phyloP scores from a whole-genome alignment of 495 filamentous ascomycete species.

The Penicilliopsis zonata region DNA sequence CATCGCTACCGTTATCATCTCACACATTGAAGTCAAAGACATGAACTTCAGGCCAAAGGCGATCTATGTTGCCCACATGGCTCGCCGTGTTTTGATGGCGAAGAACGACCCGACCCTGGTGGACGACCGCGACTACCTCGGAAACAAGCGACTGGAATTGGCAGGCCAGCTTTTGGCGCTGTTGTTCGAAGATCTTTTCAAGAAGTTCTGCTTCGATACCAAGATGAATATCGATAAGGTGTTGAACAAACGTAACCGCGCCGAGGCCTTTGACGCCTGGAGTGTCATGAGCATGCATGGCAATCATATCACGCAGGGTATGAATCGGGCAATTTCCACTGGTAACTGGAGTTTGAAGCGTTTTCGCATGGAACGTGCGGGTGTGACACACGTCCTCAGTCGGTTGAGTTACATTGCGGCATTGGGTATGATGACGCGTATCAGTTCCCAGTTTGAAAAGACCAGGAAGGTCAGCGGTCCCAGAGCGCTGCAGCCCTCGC shows the following conservation, averaged over 20 bases:
- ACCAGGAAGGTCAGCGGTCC: slow-evolving; percentile 92
- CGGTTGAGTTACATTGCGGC: slow-evolving; percentile 93
- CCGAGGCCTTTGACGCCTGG: slow-evolving; percentile 74
- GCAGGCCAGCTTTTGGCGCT: slow-evolving; percentile 90
- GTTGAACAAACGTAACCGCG: slow-evolving; percentile 76
- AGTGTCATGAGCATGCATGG: slow-evolving; percentile 64
- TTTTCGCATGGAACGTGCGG: slow-evolving; percentile 96
- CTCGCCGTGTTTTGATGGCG: slow-evolving; percentile 85
- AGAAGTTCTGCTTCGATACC: slow-evolving; percentile 76
- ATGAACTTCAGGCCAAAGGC: slow-evolving; percentile 93
- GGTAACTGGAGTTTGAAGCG: slow-evolving; percentile 96
- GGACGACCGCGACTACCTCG: slow-evolving; percentile 94
- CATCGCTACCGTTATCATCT: slow-evolving; percentile 78
- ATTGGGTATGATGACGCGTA: slow-evolving; percentile 99
- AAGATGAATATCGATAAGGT: slow-evolving; percentile 90
- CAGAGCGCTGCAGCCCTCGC: slow-evolving; percentile 88
- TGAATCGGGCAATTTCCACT: slow-evolving; percentile 89
- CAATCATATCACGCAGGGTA: slow-evolving; percentile 72
- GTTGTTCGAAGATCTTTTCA: slow-evolving; percentile 95
- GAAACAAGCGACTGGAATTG: slow-evolving; percentile 91
- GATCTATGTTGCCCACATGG: slow-evolving; percentile 92
- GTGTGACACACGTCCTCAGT: slow-evolving; percentile 93
- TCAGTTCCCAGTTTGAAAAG: slow-evolving; percentile 97
- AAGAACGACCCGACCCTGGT: slow-evolving; percentile 77
- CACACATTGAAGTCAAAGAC: slow-evolving; percentile 80